A percentile compares a stretch with the other conserved stretches of the same genome.
Evolutionary conservation across 805 yeast species (phyloP).

Genomic region (Priceomyces melissophilus): DNA sequence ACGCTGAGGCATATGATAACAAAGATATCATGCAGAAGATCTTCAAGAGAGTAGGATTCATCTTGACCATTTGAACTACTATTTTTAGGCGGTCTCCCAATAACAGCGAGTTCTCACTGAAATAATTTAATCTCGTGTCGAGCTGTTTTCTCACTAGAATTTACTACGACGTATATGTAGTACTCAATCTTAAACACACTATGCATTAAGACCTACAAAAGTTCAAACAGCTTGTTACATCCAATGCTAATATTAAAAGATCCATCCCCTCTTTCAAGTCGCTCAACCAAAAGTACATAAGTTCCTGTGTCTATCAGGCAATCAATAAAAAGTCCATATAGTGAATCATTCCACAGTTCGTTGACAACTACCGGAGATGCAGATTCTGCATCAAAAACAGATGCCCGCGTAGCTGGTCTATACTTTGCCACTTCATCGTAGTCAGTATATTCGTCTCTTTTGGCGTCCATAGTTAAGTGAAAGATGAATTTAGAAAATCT

Average conservation of each 20-base stretch:
- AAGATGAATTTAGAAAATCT: slow-evolving; percentile 20
- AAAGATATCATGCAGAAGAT: slow-evolving; percentile 10
- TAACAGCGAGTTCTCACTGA: background rate
- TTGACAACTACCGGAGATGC: slow-evolving; percentile 30
- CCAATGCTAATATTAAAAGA: slow-evolving; percentile 38
- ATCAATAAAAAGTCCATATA: slow-evolving; percentile 44
- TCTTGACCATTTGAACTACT: too few species aligned
- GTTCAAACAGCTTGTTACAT: slow-evolving; percentile 11
- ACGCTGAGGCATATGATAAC: slow-evolving; percentile 17
- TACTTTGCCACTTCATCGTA: slow-evolving; percentile 23
- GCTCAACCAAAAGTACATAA: slow-evolving; percentile 43
- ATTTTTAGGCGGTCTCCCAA: background rate
- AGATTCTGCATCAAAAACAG: slow-evolving; percentile 32
- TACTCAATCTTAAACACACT: too few species aligned
- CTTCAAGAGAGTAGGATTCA: too few species aligned
- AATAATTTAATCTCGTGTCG: background rate
- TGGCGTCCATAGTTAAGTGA: slow-evolving; percentile 22
- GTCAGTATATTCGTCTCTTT: slow-evolving; percentile 2
- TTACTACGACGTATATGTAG: too few species aligned
- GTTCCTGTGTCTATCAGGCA: slow-evolving; percentile 22
- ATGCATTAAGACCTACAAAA: background rate
- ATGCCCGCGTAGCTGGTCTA: slow-evolving; percentile 46
- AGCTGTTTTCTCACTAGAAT: too few species aligned
- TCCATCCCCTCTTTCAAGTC: slow-evolving; percentile 48
- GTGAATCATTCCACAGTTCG: slow-evolving; percentile 37